These are phyloP conservation scores for Lenwebbia sp. DNA, from an alignment of 345 rosid species.

Conservation along the genomic window DNA sequence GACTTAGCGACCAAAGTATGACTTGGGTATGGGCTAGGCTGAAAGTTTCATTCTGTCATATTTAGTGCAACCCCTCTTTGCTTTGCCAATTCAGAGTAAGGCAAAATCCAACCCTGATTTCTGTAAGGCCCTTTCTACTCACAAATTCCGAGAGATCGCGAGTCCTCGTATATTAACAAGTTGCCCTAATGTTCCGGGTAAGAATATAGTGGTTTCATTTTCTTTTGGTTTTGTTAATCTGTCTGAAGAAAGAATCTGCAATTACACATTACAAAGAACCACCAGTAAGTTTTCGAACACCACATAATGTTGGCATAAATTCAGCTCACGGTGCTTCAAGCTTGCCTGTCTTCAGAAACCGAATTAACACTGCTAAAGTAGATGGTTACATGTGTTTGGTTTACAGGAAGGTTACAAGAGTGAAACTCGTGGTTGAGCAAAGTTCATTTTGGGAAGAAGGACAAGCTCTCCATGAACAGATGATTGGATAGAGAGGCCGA, in stretches of 20 bases:
- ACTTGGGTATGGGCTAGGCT: too few species aligned
- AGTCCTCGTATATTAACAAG: too few species aligned
- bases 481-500: not conserved
- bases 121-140: not conserved
- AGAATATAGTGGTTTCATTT: too few species aligned
- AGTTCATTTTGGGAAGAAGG: not conserved
- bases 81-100: not conserved
- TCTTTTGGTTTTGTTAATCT: too few species aligned
- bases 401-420: constrained; percentile 1
- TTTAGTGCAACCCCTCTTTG: not conserved
- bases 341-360: not conserved
- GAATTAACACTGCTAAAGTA: not conserved
- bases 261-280: too few species aligned
- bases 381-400: not conserved
- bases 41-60: too few species aligned
- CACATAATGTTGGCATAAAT: not conserved
- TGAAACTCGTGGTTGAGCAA: not conserved
- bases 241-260: too few species aligned
- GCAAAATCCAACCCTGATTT: not conserved
- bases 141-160: too few species aligned
- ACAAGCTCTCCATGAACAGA: not conserved
- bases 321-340: not conserved
- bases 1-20: not conserved
- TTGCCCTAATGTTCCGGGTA: too few species aligned
- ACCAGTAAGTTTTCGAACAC: too few species aligned